These are phyloP conservation scores for Manihot esculenta DNA, from an alignment of 441 rosid genomes.

Conservation along the genomic window DNA sequence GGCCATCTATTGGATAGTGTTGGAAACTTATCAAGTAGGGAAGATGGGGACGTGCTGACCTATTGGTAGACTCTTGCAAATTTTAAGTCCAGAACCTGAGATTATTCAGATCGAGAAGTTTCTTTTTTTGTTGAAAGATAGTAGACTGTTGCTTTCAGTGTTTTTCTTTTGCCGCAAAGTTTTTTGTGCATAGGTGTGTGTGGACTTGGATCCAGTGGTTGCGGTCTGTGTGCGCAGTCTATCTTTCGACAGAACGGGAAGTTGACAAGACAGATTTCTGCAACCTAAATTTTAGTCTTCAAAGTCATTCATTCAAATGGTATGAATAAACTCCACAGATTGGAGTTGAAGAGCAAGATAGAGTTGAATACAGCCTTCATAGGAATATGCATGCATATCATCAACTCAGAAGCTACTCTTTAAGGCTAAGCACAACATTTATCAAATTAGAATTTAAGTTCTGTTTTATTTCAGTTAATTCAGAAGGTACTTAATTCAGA, in stretches of 20 bases:
- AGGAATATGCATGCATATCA: neutral
- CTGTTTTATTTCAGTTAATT: neutral
- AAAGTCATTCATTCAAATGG: neutral
- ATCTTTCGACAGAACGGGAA: neutral
- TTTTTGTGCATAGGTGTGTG: no score
- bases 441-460: neutral
- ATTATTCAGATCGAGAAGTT: no score
- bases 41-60: neutral
- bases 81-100: neutral
- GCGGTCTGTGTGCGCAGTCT: no score
- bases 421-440: neutral
- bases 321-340: neutral
- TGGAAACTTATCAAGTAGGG: neutral
- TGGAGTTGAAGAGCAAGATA: neutral
- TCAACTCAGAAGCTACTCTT: neutral
- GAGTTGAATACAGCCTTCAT: neutral
- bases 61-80: constrained; percentile 1
- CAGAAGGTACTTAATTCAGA: constrained; percentile 10
- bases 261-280: neutral
- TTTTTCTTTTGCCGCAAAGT: no score
- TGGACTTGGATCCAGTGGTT: no score
- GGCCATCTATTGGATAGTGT: neutral
- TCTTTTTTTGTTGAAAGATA: no score
- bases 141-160: no score
- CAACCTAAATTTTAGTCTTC: constrained; percentile 1